Evolutionary conservation across 2,329 filamentous ascomycete genomes (phyloP).

Genomic region (Fusarium liriodendri): DNA sequence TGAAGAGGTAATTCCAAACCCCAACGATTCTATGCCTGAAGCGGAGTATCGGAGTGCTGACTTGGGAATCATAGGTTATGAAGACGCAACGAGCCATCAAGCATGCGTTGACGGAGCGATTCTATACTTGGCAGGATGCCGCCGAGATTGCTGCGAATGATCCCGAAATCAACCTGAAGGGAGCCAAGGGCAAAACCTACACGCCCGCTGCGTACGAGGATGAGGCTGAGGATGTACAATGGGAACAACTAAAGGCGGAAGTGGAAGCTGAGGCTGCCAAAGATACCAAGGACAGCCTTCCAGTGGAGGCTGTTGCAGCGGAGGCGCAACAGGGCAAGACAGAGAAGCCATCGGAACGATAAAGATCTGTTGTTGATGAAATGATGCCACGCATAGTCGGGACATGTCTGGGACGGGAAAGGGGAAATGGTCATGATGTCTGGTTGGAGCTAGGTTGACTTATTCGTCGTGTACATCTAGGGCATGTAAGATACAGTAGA

Average conservation of each 20-base stretch:
- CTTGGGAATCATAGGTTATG: constrained; percentile 66
- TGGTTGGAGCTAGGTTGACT: constrained; percentile 7
- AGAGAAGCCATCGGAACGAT: constrained; percentile 40
- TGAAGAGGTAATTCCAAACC: constrained; percentile 62
- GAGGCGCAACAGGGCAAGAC: constrained; percentile 30
- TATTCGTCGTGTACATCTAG: constrained; percentile 41
- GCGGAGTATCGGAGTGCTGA: constrained; percentile 16
- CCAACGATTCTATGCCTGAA: background rate
- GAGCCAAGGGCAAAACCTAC: constrained; percentile 61
- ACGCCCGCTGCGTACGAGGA: constrained; percentile 56
- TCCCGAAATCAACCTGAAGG: constrained; percentile 71
- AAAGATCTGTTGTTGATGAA: background rate
- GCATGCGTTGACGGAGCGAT: constrained; percentile 86
- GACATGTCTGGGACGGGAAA: constrained; percentile 7
- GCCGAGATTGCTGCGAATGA: constrained; percentile 73
- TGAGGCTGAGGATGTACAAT: constrained; percentile 42
- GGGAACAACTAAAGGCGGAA: constrained; percentile 39
- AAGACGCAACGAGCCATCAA: constrained; percentile 86
- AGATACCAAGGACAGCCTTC: constrained; percentile 17
- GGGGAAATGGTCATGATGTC: constrained; percentile 5
- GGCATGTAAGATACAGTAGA: constrained; percentile 42
- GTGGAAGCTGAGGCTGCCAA: constrained; percentile 21
- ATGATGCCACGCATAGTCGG: constrained; percentile 23
- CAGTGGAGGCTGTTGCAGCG: constrained; percentile 21
- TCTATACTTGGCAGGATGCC: constrained; percentile 88